Evolutionary conservation across 495 filamentous ascomycete species (phyloP).

Genomic region (Penicillium parvum): DNA sequence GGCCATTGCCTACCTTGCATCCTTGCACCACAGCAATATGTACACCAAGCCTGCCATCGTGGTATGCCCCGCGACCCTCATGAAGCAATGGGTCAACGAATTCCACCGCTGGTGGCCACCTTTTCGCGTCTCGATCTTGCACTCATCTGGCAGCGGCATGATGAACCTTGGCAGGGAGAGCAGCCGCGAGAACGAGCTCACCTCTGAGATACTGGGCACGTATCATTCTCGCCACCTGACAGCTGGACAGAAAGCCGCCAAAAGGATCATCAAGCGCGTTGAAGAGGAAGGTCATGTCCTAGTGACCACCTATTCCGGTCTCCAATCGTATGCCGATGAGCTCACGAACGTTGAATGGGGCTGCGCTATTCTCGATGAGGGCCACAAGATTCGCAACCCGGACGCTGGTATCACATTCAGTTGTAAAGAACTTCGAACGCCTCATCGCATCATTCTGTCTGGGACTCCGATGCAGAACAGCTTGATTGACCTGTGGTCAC

Average conservation of each 20-base stretch:
- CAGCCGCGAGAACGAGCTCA: constrained; percentile 63
- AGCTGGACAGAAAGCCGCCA: constrained; percentile 57
- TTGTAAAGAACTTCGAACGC: constrained; percentile 84
- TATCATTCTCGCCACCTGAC: constrained; percentile 34
- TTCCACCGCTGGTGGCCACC: constrained; percentile 98
- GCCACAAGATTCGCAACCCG: constrained; percentile 95
- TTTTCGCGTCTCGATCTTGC: constrained; percentile 87
- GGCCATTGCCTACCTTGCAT: constrained; percentile 84
- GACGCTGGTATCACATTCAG: constrained; percentile 87
- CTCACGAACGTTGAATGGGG: constrained; percentile 82
- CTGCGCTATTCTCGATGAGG: constrained; percentile 92
- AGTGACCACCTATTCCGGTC: constrained; percentile 89
- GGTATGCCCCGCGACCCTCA: constrained; percentile 87
- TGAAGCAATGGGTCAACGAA: constrained; percentile 97
- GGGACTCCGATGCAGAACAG: constrained; percentile 99
- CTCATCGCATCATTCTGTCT: constrained; percentile 86
- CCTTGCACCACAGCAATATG: constrained; percentile 82
- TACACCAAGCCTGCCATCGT: constrained; percentile 80
- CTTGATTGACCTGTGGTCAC: constrained; percentile 89
- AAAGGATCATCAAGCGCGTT: constrained; percentile 76
- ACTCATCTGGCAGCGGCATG: constrained; percentile 95
- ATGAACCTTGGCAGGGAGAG: constrained; percentile 69
- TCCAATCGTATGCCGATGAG: constrained; percentile 78
- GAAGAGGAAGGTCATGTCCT: constrained; percentile 85
- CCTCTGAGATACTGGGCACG: constrained; percentile 35